A percentile compares a stretch with the other conserved stretches of the same genome.
phyloP scores from a whole-genome alignment of 164 flowering plant species.

The Nymphaea colorata region DNA sequence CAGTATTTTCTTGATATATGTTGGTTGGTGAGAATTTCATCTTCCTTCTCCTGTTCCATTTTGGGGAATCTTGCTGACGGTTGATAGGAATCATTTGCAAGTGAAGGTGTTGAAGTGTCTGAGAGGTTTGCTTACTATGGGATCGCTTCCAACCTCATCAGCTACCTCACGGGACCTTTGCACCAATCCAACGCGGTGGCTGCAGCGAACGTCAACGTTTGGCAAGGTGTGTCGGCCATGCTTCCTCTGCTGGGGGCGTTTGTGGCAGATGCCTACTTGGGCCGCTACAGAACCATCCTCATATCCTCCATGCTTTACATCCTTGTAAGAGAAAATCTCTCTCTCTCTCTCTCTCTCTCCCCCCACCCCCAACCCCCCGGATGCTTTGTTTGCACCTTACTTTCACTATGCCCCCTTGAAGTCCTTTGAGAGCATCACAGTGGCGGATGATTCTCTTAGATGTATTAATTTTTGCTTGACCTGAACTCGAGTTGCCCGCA shows the following conservation, averaged over 20 bases:
- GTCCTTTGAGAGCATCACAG: too few species aligned
- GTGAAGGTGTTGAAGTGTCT: conserved; percentile 34
- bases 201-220: conserved; percentile 23
- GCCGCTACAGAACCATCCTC: conserved; percentile 11
- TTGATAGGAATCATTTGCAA: not conserved
- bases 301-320: conserved; percentile 8
- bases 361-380: too few species aligned
- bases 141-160: conserved; percentile 34
- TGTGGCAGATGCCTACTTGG: conserved; percentile 10
- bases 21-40: too few species aligned
- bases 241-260: conserved; percentile 21
- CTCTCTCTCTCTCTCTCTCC: not conserved
- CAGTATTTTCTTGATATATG: not conserved
- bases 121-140: conserved; percentile 56
- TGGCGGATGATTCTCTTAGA: too few species aligned
- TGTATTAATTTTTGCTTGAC: too few species aligned
- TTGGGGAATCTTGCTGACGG: too few species aligned
- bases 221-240: conserved; percentile 24
- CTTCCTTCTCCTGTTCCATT: too few species aligned
- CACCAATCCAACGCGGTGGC: conserved; percentile 26
- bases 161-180: conserved; percentile 36
- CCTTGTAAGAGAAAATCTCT: conserved; percentile 4
- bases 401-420: too few species aligned
- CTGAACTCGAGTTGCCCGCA: too few species aligned
- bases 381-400: too few species aligned